A percentile compares a stretch with the other conserved stretches of the same genome.
These are phyloP conservation scores for Pseudocercospora pini-densiflorae DNA, from an alignment of 2,329 filamentous ascomycete genomes.

Conservation along the genomic window DNA sequence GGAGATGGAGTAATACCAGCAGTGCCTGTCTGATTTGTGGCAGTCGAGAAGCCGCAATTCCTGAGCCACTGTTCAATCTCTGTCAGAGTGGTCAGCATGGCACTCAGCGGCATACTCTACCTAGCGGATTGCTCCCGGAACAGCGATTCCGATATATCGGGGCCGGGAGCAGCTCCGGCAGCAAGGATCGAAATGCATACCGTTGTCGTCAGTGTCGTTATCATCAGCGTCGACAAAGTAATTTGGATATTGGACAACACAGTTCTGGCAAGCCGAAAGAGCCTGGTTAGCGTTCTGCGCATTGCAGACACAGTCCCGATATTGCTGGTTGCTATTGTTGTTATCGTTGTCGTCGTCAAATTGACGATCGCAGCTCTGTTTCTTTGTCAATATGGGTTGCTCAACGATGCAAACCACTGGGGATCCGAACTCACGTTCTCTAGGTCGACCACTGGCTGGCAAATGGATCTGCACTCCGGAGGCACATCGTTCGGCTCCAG, in stretches of 20 bases:
- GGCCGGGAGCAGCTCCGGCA: not conserved
- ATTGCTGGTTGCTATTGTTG: conserved; percentile 18
- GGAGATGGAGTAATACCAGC: not conserved
- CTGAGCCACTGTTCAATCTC: conserved; percentile 11
- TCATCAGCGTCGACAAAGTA: conserved; percentile 17
- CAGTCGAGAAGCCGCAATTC: conserved; percentile 3
- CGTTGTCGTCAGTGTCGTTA: conserved; percentile 13
- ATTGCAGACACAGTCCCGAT: conserved; percentile 19
- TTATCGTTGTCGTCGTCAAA: conserved; percentile 18
- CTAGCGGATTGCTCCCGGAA: conserved; percentile 9
- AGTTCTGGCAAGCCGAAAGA: conserved; percentile 18
- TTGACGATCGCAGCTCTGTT: conserved; percentile 19
- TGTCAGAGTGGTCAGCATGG: conserved; percentile 11
- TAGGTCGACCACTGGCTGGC: conserved; percentile 16
- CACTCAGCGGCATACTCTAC: not conserved
- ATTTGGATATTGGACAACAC: conserved; percentile 15
- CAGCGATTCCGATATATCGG: conserved; percentile 3
- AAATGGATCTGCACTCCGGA: conserved; percentile 17
- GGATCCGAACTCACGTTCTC: conserved; percentile 13
- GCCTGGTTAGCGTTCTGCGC: conserved; percentile 14
- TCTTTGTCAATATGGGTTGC: not conserved
- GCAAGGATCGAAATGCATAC: conserved; percentile 3
- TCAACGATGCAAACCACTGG: not conserved
- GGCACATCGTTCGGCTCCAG: conserved; percentile 20
- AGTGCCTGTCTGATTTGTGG: not conserved